These are phyloP conservation scores for Chytridiales sp. DNA, from an alignment of 371 early-diverging fungal species.

Conservation along the genomic window DNA sequence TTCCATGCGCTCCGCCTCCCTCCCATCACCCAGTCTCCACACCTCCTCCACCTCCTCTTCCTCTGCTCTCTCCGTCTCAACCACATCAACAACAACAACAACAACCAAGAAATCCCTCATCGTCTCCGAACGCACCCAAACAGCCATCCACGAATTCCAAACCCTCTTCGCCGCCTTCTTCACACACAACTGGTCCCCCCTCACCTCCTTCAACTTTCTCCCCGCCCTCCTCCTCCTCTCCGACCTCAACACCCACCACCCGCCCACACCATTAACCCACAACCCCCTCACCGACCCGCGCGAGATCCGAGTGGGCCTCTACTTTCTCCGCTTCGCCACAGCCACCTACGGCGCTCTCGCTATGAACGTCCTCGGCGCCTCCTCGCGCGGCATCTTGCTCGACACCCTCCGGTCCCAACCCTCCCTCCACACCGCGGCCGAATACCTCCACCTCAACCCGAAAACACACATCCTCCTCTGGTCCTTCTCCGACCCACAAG, in stretches of 20 bases:
- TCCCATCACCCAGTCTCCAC: too few relatives aligned
- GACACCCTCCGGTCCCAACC: slow-evolving; percentile 24
- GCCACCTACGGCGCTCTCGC: slow-evolving; percentile 26
- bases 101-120: too few relatives aligned
- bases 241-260: slow-evolving; percentile 1
- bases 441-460: slow-evolving; percentile 29
- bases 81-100: too few relatives aligned
- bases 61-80: too few relatives aligned
- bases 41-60: too few relatives aligned
- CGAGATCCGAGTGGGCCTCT: slow-evolving; percentile 24
- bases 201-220: background rate
- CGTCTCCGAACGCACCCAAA: too few relatives aligned
- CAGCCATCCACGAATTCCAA: too few relatives aligned
- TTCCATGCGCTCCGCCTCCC: too few relatives aligned
- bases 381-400: slow-evolving; percentile 25
- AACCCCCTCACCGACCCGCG: slow-evolving; percentile 27
- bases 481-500: slow-evolving; percentile 22
- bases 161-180: too few relatives aligned
- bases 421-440: slow-evolving; percentile 27
- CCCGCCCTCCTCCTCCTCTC: slow-evolving; percentile 3
- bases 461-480: slow-evolving; percentile 29
- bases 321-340: slow-evolving; percentile 31
- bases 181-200: too few relatives aligned
- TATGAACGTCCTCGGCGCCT: slow-evolving; percentile 31
- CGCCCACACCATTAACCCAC: slow-evolving; percentile 9